Evolutionary conservation across 768 basidiomycete genomes (phyloP), one percentile per base, ranked within the genome.

Genomic region (Calocybe indica): DNA sequence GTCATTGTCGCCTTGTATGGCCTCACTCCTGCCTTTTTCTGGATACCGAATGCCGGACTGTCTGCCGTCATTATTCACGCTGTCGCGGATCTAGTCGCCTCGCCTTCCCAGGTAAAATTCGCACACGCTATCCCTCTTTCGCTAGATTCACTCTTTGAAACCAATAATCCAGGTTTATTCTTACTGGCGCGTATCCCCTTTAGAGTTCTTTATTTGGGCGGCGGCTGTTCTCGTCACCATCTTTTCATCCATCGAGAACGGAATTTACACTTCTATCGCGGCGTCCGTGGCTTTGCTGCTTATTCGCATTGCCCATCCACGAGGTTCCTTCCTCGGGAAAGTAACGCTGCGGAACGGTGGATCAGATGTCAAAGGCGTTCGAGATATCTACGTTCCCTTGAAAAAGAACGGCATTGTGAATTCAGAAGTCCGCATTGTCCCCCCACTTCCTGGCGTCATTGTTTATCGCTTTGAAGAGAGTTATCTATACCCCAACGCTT

Each of bases 1-100:
- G 95, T 98, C 55, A 76, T 98, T 48, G 85, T 97, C 49, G 92
- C 96, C 0, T 70, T 99, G 7, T 99, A 99, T 62, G 95, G 93
- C 35, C 76, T 98, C 37, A 95, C 95, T 0, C 80, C 82, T 15
- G 92, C 92, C 34, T 95, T 94, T 78, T 92, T 75, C 71, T 95
- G 86, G 85, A 91, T 90, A 50, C 89, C 88, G 32, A 80, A 56
- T 15, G 86, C 88, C 6, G 82, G 74, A 28, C 77, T 98, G n/a
- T 85, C 91, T 8, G 95, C 94, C 31, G 79, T 97, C 53, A 95
- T 98, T 61, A 95, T 97, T 55, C 92, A 95, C 60, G 91, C 91
- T 35, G 91, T 94, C 12, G 83, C 82, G 5, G 85, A 88, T 68
- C 73, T 99, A 43, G 86, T 99, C 45, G 87, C 92, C 11, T 80